Base-by-base conservation (phyloP, 2,329 filamentous ascomycete genomes). In the Sarocladium strictum region DNA sequence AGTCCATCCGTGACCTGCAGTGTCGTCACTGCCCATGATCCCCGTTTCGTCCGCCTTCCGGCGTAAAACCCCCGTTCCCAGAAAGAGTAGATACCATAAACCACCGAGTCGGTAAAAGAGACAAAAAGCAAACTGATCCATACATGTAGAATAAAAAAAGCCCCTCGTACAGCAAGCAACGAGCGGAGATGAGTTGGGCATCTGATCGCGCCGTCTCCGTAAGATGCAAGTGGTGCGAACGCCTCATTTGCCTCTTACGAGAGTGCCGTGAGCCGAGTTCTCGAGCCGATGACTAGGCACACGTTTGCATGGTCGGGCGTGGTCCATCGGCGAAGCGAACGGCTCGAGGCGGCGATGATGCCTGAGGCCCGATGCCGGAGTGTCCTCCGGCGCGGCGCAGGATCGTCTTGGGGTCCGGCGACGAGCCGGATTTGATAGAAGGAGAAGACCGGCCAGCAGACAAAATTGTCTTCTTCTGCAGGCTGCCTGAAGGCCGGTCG, bases 401-500 rank as follows among this genome's bases (percentile, higher is more conserved):
- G 61, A 73, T 72, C 66, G 73, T 70, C 64, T 72, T 76, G 56
- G 65, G 66, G 67, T 72, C 66, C 55, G 67, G 64, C 61, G 69
- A 69, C 61, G 70, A 70, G 63, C 67, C 62, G 60, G 70, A 62
- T 60, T 67, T 66, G 54, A 71, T 64, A 66, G 75, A 72, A 69
- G 69, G 67, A 70, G 71, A 74, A 75, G 79, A 84, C 81, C 80
- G 80, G 80, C 78, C 80, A 79, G 78, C 78, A 78, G 79, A 79
- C 72, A 56, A 40, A 54, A 33, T 59, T 62, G 66, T 68, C 66
- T 76, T 68, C 64, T 69, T 68, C 62, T 64, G 67, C 69, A 69
- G 70, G 68, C 66, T 71, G 67, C 80, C 80, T 70, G 72, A 77
- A 81, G 81, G 76, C 83, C 83, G 83, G 83, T 86, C 83, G 79